Percentiles rank a stretch among this genome's conserved stretches.
These are phyloP conservation scores for Williopsis jadinii DNA, from an alignment of 1,139 yeast genomes.

Conservation along the genomic window DNA sequence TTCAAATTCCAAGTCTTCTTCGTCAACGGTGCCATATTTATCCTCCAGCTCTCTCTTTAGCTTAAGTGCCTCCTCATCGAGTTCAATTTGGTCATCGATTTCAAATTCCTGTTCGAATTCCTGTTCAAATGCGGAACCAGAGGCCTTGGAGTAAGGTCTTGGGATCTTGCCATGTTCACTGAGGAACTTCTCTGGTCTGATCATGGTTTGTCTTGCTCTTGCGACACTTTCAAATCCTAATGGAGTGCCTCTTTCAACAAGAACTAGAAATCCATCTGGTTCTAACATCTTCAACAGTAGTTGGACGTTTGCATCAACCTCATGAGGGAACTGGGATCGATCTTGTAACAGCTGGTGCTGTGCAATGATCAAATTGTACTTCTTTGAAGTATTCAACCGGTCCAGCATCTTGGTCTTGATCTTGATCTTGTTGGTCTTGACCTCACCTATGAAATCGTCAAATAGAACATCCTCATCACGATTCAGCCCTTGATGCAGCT, in stretches of 20 bases:
- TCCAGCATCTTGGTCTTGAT: slow-evolving; percentile 48
- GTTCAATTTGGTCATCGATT: slow-evolving; percentile 25
- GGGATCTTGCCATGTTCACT: slow-evolving; percentile 60
- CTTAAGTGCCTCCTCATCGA: slow-evolving; percentile 21
- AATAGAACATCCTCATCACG: slow-evolving; percentile 18
- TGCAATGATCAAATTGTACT: slow-evolving; percentile 80
- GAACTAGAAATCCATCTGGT: slow-evolving; percentile 72
- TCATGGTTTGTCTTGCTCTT: slow-evolving; percentile 81
- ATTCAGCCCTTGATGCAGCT: slow-evolving; percentile 9
- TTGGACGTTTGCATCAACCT: slow-evolving; percentile 66
- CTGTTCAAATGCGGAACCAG: slow-evolving; percentile 23
- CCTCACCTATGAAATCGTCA: slow-evolving; percentile 42
- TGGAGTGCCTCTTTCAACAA: slow-evolving; percentile 87
- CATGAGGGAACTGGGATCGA: slow-evolving; percentile 55
- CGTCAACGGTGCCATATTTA: slow-evolving; percentile 36
- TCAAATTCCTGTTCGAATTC: slow-evolving; percentile 29
- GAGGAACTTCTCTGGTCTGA: slow-evolving; percentile 68
- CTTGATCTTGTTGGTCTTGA: slow-evolving; percentile 48
- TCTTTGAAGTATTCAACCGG: slow-evolving; percentile 34
- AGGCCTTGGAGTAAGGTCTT: slow-evolving; percentile 58
- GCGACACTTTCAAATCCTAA: slow-evolving; percentile 84
- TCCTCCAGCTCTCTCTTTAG: slow-evolving; percentile 24
- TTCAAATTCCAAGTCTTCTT: slow-evolving; percentile 43
- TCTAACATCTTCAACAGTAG: slow-evolving; percentile 52
- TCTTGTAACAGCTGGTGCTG: slow-evolving; percentile 69